Base-by-base conservation (phyloP, 1,284 basidiomycete species). In the Porogramme epimiltina region DNA sequence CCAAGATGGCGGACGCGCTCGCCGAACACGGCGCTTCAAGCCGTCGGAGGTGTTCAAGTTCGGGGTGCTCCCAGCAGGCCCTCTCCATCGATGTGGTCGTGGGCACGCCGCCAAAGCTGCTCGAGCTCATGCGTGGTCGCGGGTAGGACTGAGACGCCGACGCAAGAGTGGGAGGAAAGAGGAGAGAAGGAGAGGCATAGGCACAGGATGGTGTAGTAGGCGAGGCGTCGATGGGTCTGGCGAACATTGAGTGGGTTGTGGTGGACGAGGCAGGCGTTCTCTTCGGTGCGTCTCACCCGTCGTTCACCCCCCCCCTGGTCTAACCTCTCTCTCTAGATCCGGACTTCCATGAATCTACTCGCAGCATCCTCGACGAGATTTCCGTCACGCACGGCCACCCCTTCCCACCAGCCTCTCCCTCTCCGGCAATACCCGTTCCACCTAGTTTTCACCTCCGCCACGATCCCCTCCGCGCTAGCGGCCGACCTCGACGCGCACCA, bases 201-300 rank as follows among this genome's bases (percentile, higher is more conserved):
- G 16, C 49, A 18, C 61, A 51, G 51, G 51, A 66, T 31, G 73
- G 70, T 44, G 68, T 65, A 47, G 61, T 75, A 18, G 74, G 74
- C 8, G 69, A 77, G 41, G 76, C 81, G 1, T 77, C 82, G 61
- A 77, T 89, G 66, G 75, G 81, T 1, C 69, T 91, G 20, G 76
- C 75, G 45, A 77, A 80, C 41, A 73, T 94, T 0, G 89, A 94
- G 62, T 95, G 91, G 90, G 82, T 95, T 5, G 77, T 94, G 1
- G 74, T 95, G 2, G 93, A 95, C 58, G 93, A 96, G 66, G 91
- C 93, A 0, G 93, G 95, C 64, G 83, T 95, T 26, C 73, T 95
- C n/a, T 87, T 94, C 49, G 91, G 91, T 89, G 56, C 52, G 80
- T 71, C 40, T 33, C 47, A 49, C 20, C 6, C 5, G n/a, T 48